Evolutionary conservation across 1,284 basidiomycete species (phyloP), one percentile per base, ranked within the genome.

Genomic region (Hemileia vastatrix): DNA sequence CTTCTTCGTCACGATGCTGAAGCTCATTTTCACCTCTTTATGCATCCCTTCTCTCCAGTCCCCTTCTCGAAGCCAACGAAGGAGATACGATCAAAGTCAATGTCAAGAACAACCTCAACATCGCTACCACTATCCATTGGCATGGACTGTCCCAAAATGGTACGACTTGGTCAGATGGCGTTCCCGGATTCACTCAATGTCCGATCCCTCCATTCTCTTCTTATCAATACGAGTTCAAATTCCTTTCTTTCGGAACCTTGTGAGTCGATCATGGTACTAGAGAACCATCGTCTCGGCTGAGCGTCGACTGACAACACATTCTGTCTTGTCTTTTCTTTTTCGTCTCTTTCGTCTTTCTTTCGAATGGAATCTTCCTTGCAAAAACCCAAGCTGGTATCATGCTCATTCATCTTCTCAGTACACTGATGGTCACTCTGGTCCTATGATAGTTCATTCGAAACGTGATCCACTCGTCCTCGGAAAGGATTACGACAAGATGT

Each of bases 31-130:
- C n/a, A n/a, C n/a, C n/a, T n/a, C n/a, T n/a, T n/a, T n/a, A n/a
- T n/a, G n/a, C n/a, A n/a, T n/a, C n/a, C n/a, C n/a, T n/a, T n/a
- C n/a, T n/a, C n/a, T n/a, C n/a, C n/a, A n/a, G n/a, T n/a, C n/a
- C n/a, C n/a, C n/a, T n/a, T n/a, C n/a, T n/a, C n/a, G n/a, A n/a
- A n/a, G n/a, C n/a, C n/a, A n/a, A n/a, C n/a, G n/a, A 61, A 51
- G 58, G 77, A 33, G 80, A 81, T 65, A 73, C 77, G 2, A 65
- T 81, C 40, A 66, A 79, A 47, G 74, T 81, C 4, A 74, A 76
- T 43, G 79, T 81, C 27, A 75, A 72, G 31, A 81, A 81, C 71
- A 71, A 70, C n/a, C 68, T 79, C 19, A 75, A 76, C 47, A 68
- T 75, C 27, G 76, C 52, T 24, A 77, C 77, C 0, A 63, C 77